A percentile compares a stretch with the other conserved stretches of the same genome.
Conservation (phyloP, 176 grass and related monocot genomes). For the Panicum miliaceum region DNA sequence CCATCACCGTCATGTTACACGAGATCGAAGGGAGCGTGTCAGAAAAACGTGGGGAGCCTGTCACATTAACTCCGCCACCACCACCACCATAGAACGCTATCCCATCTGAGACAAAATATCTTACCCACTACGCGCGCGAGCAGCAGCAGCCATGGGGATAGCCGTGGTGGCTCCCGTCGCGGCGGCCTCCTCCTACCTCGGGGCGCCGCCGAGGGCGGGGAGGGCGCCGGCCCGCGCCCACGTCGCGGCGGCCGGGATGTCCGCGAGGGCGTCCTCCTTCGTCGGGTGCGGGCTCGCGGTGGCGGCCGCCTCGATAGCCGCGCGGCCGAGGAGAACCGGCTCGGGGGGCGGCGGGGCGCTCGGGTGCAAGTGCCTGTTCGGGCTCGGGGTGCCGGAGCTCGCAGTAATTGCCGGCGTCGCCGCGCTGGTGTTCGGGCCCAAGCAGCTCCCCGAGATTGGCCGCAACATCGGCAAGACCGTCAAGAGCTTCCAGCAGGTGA, state of each 20-base stretch:
- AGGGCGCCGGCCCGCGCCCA: background rate
- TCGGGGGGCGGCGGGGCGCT: slow-evolving; percentile 57
- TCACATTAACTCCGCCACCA: background rate
- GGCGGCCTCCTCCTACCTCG: slow-evolving; percentile 35
- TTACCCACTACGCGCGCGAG: background rate
- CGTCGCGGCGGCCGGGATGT: slow-evolving; percentile 37
- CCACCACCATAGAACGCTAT: slow-evolving; percentile 20
- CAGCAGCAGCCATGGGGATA: slow-evolving; percentile 38
- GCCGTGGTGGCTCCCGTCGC: slow-evolving; percentile 42
- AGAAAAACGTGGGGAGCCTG: background rate
- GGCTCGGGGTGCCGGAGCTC: slow-evolving; percentile 82
- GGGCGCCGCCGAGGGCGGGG: background rate
- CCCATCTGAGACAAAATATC: slow-evolving; percentile 19
- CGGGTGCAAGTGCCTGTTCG: slow-evolving; percentile 79
- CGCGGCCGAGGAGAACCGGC: slow-evolving; percentile 39
- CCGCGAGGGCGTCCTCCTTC: slow-evolving; percentile 50
- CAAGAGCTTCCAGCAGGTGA: slow-evolving; percentile 96
- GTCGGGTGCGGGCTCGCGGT: slow-evolving; percentile 36
- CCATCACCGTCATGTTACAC: background rate
- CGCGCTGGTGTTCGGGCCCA: slow-evolving; percentile 84
- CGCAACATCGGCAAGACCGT: slow-evolving; percentile 87
- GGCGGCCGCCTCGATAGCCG: slow-evolving; percentile 18
- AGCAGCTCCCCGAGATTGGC: slow-evolving; percentile 90
- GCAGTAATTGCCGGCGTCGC: slow-evolving; percentile 93
- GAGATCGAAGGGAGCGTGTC: background rate